Conservation (phyloP, 768 basidiomycete genomes). For the Leccinellum luteum region DNA sequence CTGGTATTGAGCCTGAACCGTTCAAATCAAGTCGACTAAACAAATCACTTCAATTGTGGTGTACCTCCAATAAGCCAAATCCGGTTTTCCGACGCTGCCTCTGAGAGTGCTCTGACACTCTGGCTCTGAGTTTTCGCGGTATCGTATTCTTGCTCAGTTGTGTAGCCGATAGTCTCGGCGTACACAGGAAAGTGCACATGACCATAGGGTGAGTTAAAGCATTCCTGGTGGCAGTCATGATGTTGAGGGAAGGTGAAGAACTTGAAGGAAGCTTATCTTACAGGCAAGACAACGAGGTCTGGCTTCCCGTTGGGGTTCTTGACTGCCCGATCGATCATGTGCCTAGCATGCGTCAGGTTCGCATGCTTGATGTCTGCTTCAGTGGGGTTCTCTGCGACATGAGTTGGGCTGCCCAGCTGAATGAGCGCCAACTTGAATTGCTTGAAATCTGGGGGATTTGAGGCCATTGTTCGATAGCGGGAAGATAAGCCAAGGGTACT, state of each 20-base stretch:
- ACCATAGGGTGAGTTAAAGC: slow-evolving; percentile 86
- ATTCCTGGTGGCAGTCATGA: slow-evolving; percentile 52
- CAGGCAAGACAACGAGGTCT: slow-evolving; percentile 82
- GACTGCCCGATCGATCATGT: slow-evolving; percentile 75
- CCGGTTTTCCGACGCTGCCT: slow-evolving; percentile 70
- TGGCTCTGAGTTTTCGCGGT: slow-evolving; percentile 57
- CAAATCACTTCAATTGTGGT: neutral
- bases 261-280: slow-evolving; percentile 37
- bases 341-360: slow-evolving; percentile 81
- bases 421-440: slow-evolving; percentile 86
- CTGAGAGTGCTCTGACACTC: slow-evolving; percentile 78
- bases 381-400: slow-evolving; percentile 26
- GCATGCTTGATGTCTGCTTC: slow-evolving; percentile 52
- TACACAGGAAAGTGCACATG: slow-evolving; percentile 77
- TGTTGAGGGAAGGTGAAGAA: neutral
- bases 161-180: slow-evolving; percentile 74
- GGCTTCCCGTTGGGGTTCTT: slow-evolving; percentile 47
- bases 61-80: slow-evolving; percentile 94
- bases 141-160: slow-evolving; percentile 57
- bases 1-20: slow-evolving; percentile 86
- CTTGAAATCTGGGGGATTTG: slow-evolving; percentile 45
- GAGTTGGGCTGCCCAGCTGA: slow-evolving; percentile 76
- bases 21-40: neutral
- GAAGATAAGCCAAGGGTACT: neutral
- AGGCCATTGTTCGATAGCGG: slow-evolving; percentile 24